Evolutionary conservation across 78 protist species (phyloP).

Genomic region (Dictyostelium capitatum): DNA sequence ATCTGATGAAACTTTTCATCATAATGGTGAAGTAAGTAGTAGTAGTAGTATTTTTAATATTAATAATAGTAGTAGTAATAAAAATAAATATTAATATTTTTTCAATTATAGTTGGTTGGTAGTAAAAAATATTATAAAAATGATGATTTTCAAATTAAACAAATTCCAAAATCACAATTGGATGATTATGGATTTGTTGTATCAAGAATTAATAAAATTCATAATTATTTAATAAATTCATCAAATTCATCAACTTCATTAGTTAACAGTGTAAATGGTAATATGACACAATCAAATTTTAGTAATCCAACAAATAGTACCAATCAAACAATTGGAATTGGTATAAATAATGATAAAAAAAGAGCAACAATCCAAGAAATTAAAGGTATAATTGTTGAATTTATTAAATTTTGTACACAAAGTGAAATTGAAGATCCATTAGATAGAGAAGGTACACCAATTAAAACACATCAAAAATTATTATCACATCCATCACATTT

Average conservation of each 20-base stretch:
- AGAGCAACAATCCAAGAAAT: slow-evolving; percentile 36
- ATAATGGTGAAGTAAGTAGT: slow-evolving; percentile 78
- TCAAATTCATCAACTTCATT: not conserved
- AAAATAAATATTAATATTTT: too few relatives aligned
- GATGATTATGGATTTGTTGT: slow-evolving; percentile 58
- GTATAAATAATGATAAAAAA: not conserved
- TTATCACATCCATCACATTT: slow-evolving; percentile 31
- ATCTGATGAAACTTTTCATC: slow-evolving; percentile 66
- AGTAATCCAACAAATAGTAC: not conserved
- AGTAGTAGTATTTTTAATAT: not conserved
- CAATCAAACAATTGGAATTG: not conserved
- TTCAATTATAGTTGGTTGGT: slow-evolving; percentile 79
- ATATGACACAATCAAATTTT: not conserved
- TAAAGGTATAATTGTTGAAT: slow-evolving; percentile 35
- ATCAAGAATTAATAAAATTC: slow-evolving; percentile 26
- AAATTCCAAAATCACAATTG: slow-evolving; percentile 68
- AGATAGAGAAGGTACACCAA: slow-evolving; percentile 77
- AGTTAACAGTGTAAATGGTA: not conserved
- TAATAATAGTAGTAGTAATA: too few relatives aligned
- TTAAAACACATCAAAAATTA: slow-evolving; percentile 59
- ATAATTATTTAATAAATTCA: not conserved
- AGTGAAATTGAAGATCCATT: slow-evolving; percentile 69
- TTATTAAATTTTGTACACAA: slow-evolving; percentile 79
- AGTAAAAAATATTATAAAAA: slow-evolving; percentile 70
- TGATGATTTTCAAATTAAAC: slow-evolving; percentile 80